Conservation (phyloP, 2,329 filamentous ascomycete species). For the Aspergillus japonicus region DNA sequence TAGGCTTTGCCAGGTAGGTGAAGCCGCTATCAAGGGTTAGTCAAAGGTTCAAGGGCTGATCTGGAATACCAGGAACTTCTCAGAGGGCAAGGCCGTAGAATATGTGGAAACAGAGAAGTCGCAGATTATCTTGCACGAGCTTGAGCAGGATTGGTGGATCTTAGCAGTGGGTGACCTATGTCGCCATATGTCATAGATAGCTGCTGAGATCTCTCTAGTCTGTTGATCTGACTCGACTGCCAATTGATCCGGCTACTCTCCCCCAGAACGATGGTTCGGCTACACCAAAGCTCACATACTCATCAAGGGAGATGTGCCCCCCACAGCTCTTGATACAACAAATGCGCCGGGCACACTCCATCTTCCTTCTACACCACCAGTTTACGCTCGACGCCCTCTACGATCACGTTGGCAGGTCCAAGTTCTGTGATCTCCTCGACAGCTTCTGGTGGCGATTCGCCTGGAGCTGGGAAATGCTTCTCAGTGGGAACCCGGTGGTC, state of each 20-base stretch:
- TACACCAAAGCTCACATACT: slow-evolving; percentile 68
- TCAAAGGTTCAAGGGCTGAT: slow-evolving; percentile 16
- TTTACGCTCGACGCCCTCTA: slow-evolving; percentile 70
- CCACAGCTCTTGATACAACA: slow-evolving; percentile 75
- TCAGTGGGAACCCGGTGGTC: slow-evolving; percentile 83
- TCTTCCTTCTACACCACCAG: slow-evolving; percentile 86
- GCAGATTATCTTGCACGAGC: slow-evolving; percentile 77
- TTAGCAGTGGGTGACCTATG: slow-evolving; percentile 65
- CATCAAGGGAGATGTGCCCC: slow-evolving; percentile 84
- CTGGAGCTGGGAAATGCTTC: slow-evolving; percentile 76
- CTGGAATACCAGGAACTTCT: slow-evolving; percentile 65
- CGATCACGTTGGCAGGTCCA: slow-evolving; percentile 60
- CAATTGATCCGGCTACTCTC: slow-evolving; percentile 50
- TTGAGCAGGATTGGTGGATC: slow-evolving; percentile 94
- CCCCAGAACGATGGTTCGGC: slow-evolving; percentile 36
- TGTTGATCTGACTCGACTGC: slow-evolving; percentile 76
- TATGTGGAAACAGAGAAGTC: slow-evolving; percentile 88
- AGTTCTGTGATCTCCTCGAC: slow-evolving; percentile 70
- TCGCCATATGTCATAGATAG: background rate
- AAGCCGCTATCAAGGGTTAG: slow-evolving; percentile 16
- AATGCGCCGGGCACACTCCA: slow-evolving; percentile 74
- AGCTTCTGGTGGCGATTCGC: slow-evolving; percentile 76
- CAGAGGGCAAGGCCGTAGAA: slow-evolving; percentile 72
- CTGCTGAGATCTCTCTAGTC: slow-evolving; percentile 52
- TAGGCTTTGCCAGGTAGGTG: slow-evolving; percentile 73